A percentile compares a stretch with the other conserved stretches of the same genome.
Evolutionary conservation across 805 yeast species (phyloP).

Genomic region (Debaryomyces tyrocola): DNA sequence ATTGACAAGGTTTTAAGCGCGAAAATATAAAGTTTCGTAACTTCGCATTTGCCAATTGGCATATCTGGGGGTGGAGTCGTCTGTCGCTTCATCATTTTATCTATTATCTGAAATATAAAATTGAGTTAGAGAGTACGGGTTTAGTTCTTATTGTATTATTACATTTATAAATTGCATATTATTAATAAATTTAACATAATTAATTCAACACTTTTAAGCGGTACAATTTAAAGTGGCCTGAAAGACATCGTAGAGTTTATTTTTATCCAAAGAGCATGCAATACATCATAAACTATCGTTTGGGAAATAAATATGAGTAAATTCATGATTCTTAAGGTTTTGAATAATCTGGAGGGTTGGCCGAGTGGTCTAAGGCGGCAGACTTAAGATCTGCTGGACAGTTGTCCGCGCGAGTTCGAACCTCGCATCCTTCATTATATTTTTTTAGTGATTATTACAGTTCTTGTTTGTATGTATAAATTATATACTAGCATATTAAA

Average conservation of each 20-base stretch:
- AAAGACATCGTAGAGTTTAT: too few species aligned
- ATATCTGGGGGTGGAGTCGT: too few species aligned
- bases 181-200: too few species aligned
- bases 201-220: too few species aligned
- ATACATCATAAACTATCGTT: too few species aligned
- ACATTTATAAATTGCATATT: background rate
- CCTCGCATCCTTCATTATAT: conserved; percentile 51
- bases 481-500: background rate
- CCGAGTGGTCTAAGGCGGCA: conserved; percentile 55
- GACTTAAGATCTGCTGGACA: conserved; percentile 51
- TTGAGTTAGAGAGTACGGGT: background rate
- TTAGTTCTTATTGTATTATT: background rate
- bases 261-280: too few species aligned
- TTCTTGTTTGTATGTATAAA: background rate
- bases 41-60: too few species aligned
- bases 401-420: conserved; percentile 54
- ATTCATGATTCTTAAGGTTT: too few species aligned
- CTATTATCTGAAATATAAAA: background rate
- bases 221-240: too few species aligned
- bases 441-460: conserved; percentile 16
- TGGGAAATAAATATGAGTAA: too few species aligned
- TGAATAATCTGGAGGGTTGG: conserved; percentile 41
- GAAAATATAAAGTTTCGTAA: background rate
- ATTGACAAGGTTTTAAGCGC: conserved; percentile 2
- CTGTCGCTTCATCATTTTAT: too few species aligned